Percentiles rank a stretch among this genome's conserved stretches.
Conservation (phyloP, 495 filamentous ascomycete species). For the Neurospora sp. region DNA sequence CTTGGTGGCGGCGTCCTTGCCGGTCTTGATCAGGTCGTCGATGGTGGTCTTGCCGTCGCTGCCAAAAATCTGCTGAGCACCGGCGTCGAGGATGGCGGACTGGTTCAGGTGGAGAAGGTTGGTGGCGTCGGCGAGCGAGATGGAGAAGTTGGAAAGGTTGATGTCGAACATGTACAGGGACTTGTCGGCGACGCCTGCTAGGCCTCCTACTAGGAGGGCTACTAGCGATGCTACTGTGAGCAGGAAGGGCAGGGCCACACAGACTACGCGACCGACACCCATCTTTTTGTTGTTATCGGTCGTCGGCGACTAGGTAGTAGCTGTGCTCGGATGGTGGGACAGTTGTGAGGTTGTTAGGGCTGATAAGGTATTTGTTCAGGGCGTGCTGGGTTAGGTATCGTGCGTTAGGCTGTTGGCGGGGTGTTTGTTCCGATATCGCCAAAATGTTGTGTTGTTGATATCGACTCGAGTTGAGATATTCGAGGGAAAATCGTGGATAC, state of each 20-base stretch:
- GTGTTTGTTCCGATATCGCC: neutral
- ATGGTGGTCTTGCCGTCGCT: slow-evolving; percentile 5
- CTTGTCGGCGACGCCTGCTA: slow-evolving; percentile 61
- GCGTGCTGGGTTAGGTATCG: neutral
- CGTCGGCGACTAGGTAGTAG: neutral
- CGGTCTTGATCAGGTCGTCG: neutral
- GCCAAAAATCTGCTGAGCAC: neutral
- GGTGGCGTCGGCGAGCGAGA: slow-evolving; percentile 21
- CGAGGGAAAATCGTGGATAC: neutral
- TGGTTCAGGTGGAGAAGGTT: slow-evolving; percentile 8
- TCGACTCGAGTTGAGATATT: neutral
- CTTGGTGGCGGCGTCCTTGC: slow-evolving; percentile 1
- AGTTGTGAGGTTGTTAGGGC: neutral
- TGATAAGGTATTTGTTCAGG: neutral
- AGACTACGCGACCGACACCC: slow-evolving; percentile 59
- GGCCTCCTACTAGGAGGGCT: slow-evolving; percentile 60
- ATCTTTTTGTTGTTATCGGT: slow-evolving; percentile 9
- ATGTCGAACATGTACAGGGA: slow-evolving; percentile 67
- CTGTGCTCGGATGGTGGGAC: neutral
- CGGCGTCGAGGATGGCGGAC: slow-evolving; percentile 1
- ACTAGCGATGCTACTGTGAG: slow-evolving; percentile 65
- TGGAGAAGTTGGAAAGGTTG: slow-evolving; percentile 38
- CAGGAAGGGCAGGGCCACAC: slow-evolving; percentile 70
- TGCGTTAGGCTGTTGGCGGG: neutral
- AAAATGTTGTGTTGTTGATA: neutral